A percentile compares a stretch with the other conserved stretches of the same genome.
Evolutionary conservation across 2,329 filamentous ascomycete genomes (phyloP).

Genomic region (Raffaelea albimanens): DNA sequence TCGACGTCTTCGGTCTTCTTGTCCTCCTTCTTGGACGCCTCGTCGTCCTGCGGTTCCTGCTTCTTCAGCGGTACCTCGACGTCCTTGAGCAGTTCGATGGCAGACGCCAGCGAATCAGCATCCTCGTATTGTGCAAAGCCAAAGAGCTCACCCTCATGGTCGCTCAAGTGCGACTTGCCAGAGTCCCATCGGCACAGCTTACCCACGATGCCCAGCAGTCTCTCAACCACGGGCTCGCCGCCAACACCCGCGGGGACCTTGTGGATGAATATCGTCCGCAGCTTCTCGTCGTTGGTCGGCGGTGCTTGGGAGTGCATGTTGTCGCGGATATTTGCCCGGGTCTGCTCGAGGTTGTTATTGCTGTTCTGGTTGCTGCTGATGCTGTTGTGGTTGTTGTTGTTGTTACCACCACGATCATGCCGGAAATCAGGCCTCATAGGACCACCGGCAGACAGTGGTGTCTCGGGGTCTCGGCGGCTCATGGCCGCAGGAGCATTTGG

Average conservation of each 20-base stretch:
- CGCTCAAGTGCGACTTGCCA: conserved; percentile 47
- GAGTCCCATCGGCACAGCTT: conserved; percentile 78
- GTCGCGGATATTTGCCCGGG: conserved; percentile 58
- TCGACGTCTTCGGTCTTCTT: conserved; percentile 2
- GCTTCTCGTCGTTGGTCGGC: conserved; percentile 80
- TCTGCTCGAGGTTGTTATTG: conserved; percentile 57
- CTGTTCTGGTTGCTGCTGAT: too few relatives aligned
- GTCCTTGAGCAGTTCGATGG: conserved; percentile 74
- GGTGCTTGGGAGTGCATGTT: conserved; percentile 64
- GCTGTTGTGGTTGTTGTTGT: too few relatives aligned
- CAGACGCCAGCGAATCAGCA: conserved; percentile 74
- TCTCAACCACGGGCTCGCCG: conserved; percentile 70
- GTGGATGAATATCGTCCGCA: conserved; percentile 83
- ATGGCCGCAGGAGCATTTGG: conserved; percentile 48
- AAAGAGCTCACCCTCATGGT: conserved; percentile 76
- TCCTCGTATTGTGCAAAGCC: conserved; percentile 96
- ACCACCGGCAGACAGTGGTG: conserved; percentile 23
- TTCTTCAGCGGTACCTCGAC: conserved; percentile 74
- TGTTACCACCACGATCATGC: conserved; percentile 43
- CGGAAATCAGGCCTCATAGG: conserved; percentile 8
- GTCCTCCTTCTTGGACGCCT: conserved; percentile 18
- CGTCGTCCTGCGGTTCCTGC: conserved; percentile 43
- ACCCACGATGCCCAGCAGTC: conserved; percentile 67
- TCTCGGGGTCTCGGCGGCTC: conserved; percentile 38
- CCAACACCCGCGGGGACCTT: conserved; percentile 72